Evolutionary conservation across 768 basidiomycete genomes (phyloP).

Genomic region (Boletellus emodensis): DNA sequence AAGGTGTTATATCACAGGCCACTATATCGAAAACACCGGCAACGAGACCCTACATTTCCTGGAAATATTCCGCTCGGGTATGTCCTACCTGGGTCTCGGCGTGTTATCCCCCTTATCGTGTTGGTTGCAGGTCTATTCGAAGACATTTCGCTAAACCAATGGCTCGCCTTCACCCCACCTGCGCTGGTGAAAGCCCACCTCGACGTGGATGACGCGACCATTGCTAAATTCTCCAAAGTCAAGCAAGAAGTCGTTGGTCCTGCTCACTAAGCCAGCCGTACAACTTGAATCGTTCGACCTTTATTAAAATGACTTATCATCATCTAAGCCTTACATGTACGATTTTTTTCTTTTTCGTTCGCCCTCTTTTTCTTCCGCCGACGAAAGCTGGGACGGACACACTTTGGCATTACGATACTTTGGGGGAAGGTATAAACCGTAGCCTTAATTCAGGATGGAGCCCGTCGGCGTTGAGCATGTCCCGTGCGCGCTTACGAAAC

Average conservation of each 20-base stretch:
- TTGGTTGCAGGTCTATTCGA: constrained; percentile 40
- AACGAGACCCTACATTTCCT: constrained; percentile 54
- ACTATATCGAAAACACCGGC: constrained; percentile 67
- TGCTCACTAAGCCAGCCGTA: background rate
- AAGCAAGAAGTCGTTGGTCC: constrained; percentile 47
- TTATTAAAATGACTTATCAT: background rate
- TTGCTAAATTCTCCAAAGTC: constrained; percentile 46
- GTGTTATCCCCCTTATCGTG: background rate
- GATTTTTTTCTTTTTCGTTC: background rate
- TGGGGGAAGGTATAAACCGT: background rate
- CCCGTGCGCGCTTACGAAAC: background rate
- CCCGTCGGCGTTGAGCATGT: background rate
- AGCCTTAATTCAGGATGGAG: background rate
- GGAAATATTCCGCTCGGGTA: constrained; percentile 59
- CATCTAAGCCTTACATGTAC: background rate
- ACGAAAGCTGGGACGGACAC: background rate
- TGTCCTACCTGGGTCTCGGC: background rate
- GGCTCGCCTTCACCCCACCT: constrained; percentile 60
- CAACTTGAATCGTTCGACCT: background rate
- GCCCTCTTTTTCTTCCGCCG: background rate
- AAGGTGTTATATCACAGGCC: constrained; percentile 35
- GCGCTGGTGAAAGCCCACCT: constrained; percentile 60
- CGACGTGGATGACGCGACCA: constrained; percentile 47
- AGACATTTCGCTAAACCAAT: constrained; percentile 56
- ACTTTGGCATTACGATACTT: background rate